Percentiles rank a stretch among this genome's conserved stretches.
phyloP scores from a whole-genome alignment of 192 early-diverging fungal species.

The Lobosporangium transversale region DNA sequence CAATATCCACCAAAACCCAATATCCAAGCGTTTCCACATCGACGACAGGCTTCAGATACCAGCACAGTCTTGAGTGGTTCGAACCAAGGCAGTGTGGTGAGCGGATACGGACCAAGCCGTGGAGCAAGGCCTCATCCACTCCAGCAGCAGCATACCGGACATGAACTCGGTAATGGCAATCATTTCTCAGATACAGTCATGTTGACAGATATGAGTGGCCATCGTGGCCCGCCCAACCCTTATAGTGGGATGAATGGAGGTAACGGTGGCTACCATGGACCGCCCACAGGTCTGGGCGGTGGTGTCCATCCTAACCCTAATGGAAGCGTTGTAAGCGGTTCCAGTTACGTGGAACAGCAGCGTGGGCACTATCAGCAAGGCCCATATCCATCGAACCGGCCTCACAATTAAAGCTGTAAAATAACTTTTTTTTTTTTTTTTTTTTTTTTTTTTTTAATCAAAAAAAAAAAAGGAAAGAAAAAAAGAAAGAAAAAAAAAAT shows the following conservation, averaged over 20 bases:
- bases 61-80: constrained; percentile 50
- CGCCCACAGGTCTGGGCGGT: constrained; percentile 34
- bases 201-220: constrained; percentile 45
- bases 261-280: constrained; percentile 26
- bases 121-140: constrained; percentile 26
- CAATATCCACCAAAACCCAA: constrained; percentile 21
- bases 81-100: constrained; percentile 48
- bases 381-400: constrained; percentile 6
- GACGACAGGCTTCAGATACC: constrained; percentile 41
- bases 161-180: constrained; percentile 32
- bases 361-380: constrained; percentile 24
- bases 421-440: not conserved
- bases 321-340: constrained; percentile 27
- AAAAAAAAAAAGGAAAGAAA: too few species aligned
- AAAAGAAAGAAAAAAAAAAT: too few species aligned
- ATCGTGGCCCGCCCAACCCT: constrained; percentile 7
- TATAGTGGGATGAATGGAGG: not conserved
- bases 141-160: constrained; percentile 28
- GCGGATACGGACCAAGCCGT: constrained; percentile 24
- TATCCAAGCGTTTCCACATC: not conserved
- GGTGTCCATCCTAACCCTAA: constrained; percentile 19
- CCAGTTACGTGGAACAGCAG: constrained; percentile 42
- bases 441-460: too few species aligned
- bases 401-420: constrained; percentile 13
- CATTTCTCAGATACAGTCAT: constrained; percentile 41